phyloP scores from a whole-genome alignment of 306 rosid genomes.

The Prunus davidiana region DNA sequence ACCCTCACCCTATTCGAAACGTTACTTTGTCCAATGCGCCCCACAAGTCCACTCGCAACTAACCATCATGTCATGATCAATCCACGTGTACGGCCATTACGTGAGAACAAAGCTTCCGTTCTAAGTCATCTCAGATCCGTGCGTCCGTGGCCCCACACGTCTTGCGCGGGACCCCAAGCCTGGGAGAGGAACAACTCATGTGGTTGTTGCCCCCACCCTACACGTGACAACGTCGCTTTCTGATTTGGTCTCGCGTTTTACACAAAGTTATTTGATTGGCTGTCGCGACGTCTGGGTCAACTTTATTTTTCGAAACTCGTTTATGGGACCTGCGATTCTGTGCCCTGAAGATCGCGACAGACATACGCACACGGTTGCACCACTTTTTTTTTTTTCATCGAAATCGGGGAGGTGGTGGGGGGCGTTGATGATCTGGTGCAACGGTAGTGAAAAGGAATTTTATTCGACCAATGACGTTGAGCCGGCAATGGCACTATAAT shows the following conservation, averaged over 20 bases:
- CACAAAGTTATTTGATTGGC: not conserved
- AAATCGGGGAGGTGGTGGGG: not conserved
- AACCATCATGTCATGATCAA: not conserved
- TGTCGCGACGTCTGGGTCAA: not conserved
- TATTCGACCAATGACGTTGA: not conserved
- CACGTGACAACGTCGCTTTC: slow-evolving; percentile 43
- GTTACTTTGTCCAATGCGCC: not conserved
- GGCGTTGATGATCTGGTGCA: not conserved
- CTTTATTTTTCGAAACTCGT: not conserved
- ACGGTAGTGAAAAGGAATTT: not conserved
- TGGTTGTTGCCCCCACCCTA: slow-evolving; percentile 36
- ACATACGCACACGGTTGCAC: slow-evolving; percentile 38
- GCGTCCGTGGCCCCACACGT: not conserved
- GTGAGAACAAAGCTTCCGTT: not conserved
- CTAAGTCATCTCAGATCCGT: no score
- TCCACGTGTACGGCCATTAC: slow-evolving; percentile 20
- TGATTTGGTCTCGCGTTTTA: not conserved
- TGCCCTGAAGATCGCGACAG: slow-evolving; percentile 30
- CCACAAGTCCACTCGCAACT: not conserved
- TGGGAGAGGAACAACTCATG: slow-evolving; percentile 38
- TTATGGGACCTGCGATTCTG: slow-evolving; percentile 18
- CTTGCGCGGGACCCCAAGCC: not conserved
- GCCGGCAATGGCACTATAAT: no score
- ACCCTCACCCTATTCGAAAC: not conserved
- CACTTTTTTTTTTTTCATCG: not conserved